Base-by-base conservation (phyloP, 306 rosid species). In the Prunus mira region DNA sequence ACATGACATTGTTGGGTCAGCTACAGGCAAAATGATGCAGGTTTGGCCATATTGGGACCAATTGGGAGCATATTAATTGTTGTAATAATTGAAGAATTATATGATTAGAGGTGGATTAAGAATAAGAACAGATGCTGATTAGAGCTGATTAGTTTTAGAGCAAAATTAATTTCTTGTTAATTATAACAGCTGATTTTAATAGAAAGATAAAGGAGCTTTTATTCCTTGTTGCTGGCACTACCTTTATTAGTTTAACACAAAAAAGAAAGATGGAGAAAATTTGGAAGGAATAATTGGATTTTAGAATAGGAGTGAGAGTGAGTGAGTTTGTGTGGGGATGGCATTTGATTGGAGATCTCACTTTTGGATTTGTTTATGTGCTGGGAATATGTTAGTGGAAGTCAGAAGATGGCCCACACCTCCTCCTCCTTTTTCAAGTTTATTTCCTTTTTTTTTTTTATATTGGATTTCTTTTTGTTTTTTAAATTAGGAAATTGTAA, bases 361-460 rank as follows among this genome's bases (percentile, higher is more conserved):
- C 91, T 88, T 88, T 91, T 85, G 50, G 50, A 87, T 89, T 86
- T 87, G 76, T 87, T 85, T 90, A 79, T 85, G 83, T 86, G 72
- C 79, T 85, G 82, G 89, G 97, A 92, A 95, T 89, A 95, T 89
- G 87, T 89, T 83, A 92, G 99, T 95, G 97, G 97, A 92, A 92
- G 93, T 92, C 93, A 89, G 93, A 90, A 65, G 89, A 61, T 85
- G 99, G 63, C 91, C 97, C 90, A 82, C 92, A 78, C 3, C 13
- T 64, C 79, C 50, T 64, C 79, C 50, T 65, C 69, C 65, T n/a
- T 74, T 84, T 84, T 79, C 73, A 68, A 57, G 47, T 67, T 86
- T 77, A 76, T 75, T 55, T 57, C 68, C 58, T 52, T 4, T 27
- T 34, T 56, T 34, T 56, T 43, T 9, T 56, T 13, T 1, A 20